phyloP scores from a whole-genome alignment of 1,284 basidiomycete genomes.

The Pseudozyma sp. region DNA sequence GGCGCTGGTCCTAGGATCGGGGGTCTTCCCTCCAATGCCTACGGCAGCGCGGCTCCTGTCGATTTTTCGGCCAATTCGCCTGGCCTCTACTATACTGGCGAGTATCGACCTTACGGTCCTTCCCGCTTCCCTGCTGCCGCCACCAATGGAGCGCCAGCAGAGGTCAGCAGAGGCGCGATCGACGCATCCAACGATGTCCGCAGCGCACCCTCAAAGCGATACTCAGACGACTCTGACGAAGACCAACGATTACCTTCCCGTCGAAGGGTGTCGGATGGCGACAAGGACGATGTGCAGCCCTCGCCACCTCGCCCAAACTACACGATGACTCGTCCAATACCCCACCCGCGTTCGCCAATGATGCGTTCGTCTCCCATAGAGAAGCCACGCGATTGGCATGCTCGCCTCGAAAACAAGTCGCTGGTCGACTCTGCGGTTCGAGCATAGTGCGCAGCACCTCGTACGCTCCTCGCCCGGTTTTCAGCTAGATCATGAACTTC shows the following conservation, averaged over 20 bases:
- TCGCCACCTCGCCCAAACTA: slow-evolving; percentile 25
- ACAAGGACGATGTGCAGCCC: slow-evolving; percentile 28
- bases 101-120: slow-evolving; percentile 12
- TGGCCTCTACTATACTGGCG: slow-evolving; percentile 3
- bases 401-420: slow-evolving; percentile 32
- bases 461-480: background rate
- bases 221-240: slow-evolving; percentile 31
- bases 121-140: slow-evolving; percentile 5
- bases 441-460: background rate
- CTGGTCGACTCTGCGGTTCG: slow-evolving; percentile 33
- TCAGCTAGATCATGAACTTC: background rate
- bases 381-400: slow-evolving; percentile 39
- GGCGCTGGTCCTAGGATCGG: slow-evolving; percentile 30
- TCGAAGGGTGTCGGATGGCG: slow-evolving; percentile 31
- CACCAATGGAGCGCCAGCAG: background rate
- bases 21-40: slow-evolving; percentile 33
- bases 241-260: slow-evolving; percentile 26
- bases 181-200: slow-evolving; percentile 9
- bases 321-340: slow-evolving; percentile 15
- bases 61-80: slow-evolving; percentile 2
- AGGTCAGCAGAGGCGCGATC: background rate
- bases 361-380: slow-evolving; percentile 15
- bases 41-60: slow-evolving; percentile 2
- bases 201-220: slow-evolving; percentile 19
- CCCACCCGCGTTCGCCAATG: slow-evolving; percentile 12